Evolutionary conservation across 2,329 filamentous ascomycete species (phyloP).

Genomic region (Monilinia polystroma): DNA sequence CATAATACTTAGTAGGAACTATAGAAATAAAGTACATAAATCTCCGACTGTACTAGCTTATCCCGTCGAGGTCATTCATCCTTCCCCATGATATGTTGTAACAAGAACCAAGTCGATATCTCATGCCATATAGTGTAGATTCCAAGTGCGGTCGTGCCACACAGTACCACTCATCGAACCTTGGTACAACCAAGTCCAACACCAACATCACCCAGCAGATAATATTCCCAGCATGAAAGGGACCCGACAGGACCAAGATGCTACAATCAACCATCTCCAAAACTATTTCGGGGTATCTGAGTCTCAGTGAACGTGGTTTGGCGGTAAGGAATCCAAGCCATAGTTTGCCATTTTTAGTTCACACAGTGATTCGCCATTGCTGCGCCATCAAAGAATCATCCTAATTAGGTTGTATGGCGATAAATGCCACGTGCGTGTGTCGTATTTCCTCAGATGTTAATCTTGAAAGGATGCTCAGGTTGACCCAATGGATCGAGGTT

Average conservation of each 20-base stretch:
- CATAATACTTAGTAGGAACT: slow-evolving; percentile 1
- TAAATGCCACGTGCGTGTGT: slow-evolving; percentile 12
- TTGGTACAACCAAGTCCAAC: background rate
- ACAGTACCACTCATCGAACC: slow-evolving; percentile 1
- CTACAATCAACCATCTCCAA: background rate
- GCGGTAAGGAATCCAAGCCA: slow-evolving; percentile 2
- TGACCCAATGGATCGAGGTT: background rate
- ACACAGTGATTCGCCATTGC: slow-evolving; percentile 12
- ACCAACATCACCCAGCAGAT: slow-evolving; percentile 10
- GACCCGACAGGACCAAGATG: slow-evolving; percentile 12
- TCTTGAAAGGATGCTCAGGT: slow-evolving; percentile 8
- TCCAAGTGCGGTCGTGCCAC: too few relatives aligned
- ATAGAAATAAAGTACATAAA: slow-evolving; percentile 11
- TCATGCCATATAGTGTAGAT: too few relatives aligned
- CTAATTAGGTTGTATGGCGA: slow-evolving; percentile 1
- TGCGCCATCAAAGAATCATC: slow-evolving; percentile 13
- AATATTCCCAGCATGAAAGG: background rate
- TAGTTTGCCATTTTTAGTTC: slow-evolving; percentile 7
- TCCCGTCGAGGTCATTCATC: slow-evolving; percentile 2
- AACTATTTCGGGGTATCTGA: slow-evolving; percentile 10
- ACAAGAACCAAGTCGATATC: background rate
- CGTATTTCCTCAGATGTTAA: background rate
- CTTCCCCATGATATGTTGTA: background rate
- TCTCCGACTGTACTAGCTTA: background rate
- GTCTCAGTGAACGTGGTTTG: slow-evolving; percentile 2